phyloP scores from a whole-genome alignment of 2,329 filamentous ascomycete genomes.

The Coleophoma eucalyptorum region DNA sequence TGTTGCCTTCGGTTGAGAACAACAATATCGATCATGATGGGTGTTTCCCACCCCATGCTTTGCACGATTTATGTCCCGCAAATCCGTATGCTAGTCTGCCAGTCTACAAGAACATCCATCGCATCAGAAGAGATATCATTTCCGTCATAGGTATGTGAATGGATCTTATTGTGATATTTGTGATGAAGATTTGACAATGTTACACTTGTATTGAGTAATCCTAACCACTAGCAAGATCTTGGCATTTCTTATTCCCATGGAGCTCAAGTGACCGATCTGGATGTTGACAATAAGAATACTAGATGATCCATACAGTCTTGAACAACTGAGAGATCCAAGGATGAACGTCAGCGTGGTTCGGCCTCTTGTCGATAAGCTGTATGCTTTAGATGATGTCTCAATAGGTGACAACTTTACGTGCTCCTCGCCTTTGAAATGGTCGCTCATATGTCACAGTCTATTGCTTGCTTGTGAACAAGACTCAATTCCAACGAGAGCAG shows the following conservation, averaged over 20 bases:
- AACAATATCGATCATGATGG: slow-evolving; percentile 15
- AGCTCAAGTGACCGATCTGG: too few species aligned
- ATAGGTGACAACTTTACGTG: slow-evolving; percentile 48
- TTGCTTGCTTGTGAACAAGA: slow-evolving; percentile 77
- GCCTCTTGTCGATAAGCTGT: slow-evolving; percentile 76
- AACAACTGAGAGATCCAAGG: slow-evolving; percentile 75
- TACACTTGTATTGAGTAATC: too few species aligned
- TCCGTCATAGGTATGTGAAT: slow-evolving; percentile 55
- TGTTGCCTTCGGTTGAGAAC: slow-evolving; percentile 15
- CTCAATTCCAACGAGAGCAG: slow-evolving; percentile 77
- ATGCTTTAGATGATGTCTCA: slow-evolving; percentile 74
- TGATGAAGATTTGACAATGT: too few species aligned
- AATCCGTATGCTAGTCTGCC: slow-evolving; percentile 44
- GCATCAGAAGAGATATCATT: slow-evolving; percentile 60
- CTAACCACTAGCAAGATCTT: too few species aligned
- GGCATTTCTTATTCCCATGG: too few species aligned
- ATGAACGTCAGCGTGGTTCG: slow-evolving; percentile 59
- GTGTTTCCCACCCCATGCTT: slow-evolving; percentile 21
- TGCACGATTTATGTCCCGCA: slow-evolving; percentile 18
- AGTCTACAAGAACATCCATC: slow-evolving; percentile 75
- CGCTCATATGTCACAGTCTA: slow-evolving; percentile 52
- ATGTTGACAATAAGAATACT: too few species aligned
- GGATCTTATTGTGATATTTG: too few species aligned
- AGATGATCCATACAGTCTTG: slow-evolving; percentile 65
- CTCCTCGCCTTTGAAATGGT: neutral